Conservation (phyloP, 345 rosid species). For the Moricandia moricandioides region DNA sequence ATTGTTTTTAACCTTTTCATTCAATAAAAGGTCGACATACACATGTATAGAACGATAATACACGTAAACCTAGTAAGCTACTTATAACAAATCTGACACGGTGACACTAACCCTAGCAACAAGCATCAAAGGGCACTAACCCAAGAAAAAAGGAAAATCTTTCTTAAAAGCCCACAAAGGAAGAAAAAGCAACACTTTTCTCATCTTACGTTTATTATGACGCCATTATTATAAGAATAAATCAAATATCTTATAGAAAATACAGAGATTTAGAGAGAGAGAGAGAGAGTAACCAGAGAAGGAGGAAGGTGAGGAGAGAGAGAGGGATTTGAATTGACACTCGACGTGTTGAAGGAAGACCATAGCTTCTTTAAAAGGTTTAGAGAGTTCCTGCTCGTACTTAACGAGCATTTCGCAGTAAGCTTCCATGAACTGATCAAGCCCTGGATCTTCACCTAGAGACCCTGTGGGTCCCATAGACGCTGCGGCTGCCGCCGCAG, state of each 20-base stretch:
- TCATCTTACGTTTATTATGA: conserved; percentile 35
- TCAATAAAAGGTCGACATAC: conserved; percentile 17
- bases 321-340: conserved; percentile 78
- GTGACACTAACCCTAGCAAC: conserved; percentile 35
- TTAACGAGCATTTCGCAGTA: conserved; percentile 96
- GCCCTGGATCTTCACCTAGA: conserved; percentile 88
- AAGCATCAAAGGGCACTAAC: conserved; percentile 19
- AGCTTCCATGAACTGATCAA: conserved; percentile 99
- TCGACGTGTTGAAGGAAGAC: conserved; percentile 77
- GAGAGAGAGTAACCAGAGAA: conserved; percentile 51
- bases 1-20: neutral
- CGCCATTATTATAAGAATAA: conserved; percentile 19
- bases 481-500: conserved; percentile 56
- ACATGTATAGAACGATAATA: conserved; percentile 14
- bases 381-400: conserved; percentile 92
- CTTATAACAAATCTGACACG: conserved; percentile 28
- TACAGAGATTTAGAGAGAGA: conserved; percentile 19
- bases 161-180: conserved; percentile 35
- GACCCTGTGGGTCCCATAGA: conserved; percentile 44
- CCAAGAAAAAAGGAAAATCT: conserved; percentile 31
- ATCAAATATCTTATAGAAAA: neutral
- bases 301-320: conserved; percentile 53
- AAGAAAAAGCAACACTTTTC: neutral
- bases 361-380: conserved; percentile 96
- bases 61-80: conserved; percentile 40